Conservation (phyloP, 2,329 filamentous ascomycete genomes). For the Fusarium sp. region DNA sequence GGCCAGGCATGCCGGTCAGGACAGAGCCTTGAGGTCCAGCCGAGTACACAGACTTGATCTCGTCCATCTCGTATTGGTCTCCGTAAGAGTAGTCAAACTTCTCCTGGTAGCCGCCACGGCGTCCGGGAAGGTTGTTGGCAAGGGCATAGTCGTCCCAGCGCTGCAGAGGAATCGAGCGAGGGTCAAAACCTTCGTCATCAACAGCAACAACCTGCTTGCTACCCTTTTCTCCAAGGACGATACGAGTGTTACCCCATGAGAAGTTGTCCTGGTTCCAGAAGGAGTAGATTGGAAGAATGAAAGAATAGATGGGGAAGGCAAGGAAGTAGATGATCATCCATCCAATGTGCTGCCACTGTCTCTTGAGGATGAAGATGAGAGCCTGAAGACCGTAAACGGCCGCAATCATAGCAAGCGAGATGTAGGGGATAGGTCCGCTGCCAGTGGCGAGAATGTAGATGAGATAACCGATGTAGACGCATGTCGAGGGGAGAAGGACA, state of each 20-base stretch:
- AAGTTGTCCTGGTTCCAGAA: slow-evolving; percentile 99
- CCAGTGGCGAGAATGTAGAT: slow-evolving; percentile 79
- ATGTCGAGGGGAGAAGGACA: slow-evolving; percentile 88
- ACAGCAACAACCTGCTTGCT: slow-evolving; percentile 89
- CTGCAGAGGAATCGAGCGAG: slow-evolving; percentile 90
- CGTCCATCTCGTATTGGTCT: slow-evolving; percentile 94
- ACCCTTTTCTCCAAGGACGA: slow-evolving; percentile 94
- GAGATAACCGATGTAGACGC: slow-evolving; percentile 85
- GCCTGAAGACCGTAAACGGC: slow-evolving; percentile 96
- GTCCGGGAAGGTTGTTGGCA: slow-evolving; percentile 87
- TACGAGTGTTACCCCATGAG: slow-evolving; percentile 97
- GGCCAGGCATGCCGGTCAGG: slow-evolving; percentile 80
- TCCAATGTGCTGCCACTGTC: slow-evolving; percentile 97
- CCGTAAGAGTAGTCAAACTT: slow-evolving; percentile 72
- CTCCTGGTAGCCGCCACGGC: slow-evolving; percentile 76
- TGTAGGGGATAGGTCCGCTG: slow-evolving; percentile 79
- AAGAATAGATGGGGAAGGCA: slow-evolving; percentile 94
- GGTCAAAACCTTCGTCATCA: slow-evolving; percentile 86
- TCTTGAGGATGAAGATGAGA: slow-evolving; percentile 93
- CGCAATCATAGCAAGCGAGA: slow-evolving; percentile 89
- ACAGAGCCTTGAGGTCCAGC: slow-evolving; percentile 89
- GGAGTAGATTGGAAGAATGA: slow-evolving; percentile 91
- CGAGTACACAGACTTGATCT: slow-evolving; percentile 96
- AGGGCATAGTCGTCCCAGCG: slow-evolving; percentile 97
- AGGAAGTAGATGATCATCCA: slow-evolving; percentile 99